Percentiles rank a stretch among this genome's conserved stretches.
Evolutionary conservation across 1,284 basidiomycete genomes (phyloP).

Genomic region (Hymenochaete sp.): DNA sequence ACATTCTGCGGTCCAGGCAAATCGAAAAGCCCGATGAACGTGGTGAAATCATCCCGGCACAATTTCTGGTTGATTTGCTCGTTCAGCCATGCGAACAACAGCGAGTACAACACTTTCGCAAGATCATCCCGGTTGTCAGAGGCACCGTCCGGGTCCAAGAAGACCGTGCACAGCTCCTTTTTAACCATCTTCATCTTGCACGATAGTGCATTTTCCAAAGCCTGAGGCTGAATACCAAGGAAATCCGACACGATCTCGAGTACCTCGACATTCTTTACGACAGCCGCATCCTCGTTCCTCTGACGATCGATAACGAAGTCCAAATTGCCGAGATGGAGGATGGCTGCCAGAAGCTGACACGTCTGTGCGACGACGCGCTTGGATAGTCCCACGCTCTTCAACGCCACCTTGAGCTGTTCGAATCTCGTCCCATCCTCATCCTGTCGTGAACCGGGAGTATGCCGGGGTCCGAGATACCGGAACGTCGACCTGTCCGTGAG

Average conservation of each 20-base stretch:
- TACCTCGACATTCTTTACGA: slow-evolving; percentile 75
- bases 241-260: slow-evolving; percentile 84
- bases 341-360: slow-evolving; percentile 89
- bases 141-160: slow-evolving; percentile 90
- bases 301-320: slow-evolving; percentile 82
- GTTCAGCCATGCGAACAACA: slow-evolving; percentile 95
- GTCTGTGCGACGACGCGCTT: slow-evolving; percentile 91
- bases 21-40: slow-evolving; percentile 94
- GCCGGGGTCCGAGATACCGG: slow-evolving; percentile 74
- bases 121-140: slow-evolving; percentile 90
- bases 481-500: slow-evolving; percentile 73
- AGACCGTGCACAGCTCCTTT: slow-evolving; percentile 92
- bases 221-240: slow-evolving; percentile 70
- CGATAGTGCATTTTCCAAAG: slow-evolving; percentile 78
- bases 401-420: slow-evolving; percentile 86
- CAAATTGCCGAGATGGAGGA: slow-evolving; percentile 92
- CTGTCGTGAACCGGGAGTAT: slow-evolving; percentile 35
- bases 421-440: slow-evolving; percentile 78
- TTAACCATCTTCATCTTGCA: slow-evolving; percentile 91
- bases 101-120: slow-evolving; percentile 86
- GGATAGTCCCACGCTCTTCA: slow-evolving; percentile 88
- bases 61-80: slow-evolving; percentile 94
- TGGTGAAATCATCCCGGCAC: slow-evolving; percentile 83
- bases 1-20: slow-evolving; percentile 91
- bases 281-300: slow-evolving; percentile 81